A percentile compares a stretch with the other conserved stretches of the same genome.
phyloP scores from a whole-genome alignment of 768 basidiomycete species.

The Rhodosporidiobolus sp. region DNA sequence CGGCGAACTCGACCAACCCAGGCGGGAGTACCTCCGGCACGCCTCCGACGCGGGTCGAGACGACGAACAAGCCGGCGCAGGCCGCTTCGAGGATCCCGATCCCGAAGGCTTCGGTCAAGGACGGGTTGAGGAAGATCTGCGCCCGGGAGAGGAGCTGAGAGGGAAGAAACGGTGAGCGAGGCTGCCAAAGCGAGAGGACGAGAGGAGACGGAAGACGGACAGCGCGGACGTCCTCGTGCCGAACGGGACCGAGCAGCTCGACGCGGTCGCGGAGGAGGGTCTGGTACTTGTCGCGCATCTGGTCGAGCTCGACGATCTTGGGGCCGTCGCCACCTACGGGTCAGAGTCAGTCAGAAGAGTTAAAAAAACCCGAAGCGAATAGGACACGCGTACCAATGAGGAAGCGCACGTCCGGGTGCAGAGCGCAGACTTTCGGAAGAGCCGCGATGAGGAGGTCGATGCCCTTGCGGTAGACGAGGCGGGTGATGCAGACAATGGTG shows the following conservation, averaged over 20 bases:
- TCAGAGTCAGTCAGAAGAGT: constrained; percentile 6
- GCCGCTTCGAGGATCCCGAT: constrained; percentile 98
- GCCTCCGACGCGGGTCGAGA: constrained; percentile 89
- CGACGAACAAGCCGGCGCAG: constrained; percentile 87
- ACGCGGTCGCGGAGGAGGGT: constrained; percentile 78
- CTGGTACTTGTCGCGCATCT: constrained; percentile 84
- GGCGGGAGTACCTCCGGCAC: constrained; percentile 90
- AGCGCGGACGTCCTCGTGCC: constrained; percentile 74
- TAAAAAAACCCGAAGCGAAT: not conserved
- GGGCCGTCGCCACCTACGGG: constrained; percentile 83
- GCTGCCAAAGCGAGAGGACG: not conserved
- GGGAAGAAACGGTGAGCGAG: not conserved
- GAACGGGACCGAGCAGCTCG: constrained; percentile 77
- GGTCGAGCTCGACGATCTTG: constrained; percentile 86
- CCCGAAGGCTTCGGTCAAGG: constrained; percentile 92
- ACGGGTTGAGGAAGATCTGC: constrained; percentile 90
- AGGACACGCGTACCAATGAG: constrained; percentile 68
- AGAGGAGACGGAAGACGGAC: constrained; percentile 53
- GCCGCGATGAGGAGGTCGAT: constrained; percentile 91
- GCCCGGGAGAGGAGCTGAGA: constrained; percentile 76
- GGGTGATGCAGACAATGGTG: constrained; percentile 83
- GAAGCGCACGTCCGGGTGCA: constrained; percentile 82
- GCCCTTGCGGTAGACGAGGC: constrained; percentile 91
- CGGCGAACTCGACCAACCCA: constrained; percentile 93
- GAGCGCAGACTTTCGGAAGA: constrained; percentile 79